A percentile compares a stretch with the other conserved stretches of the same genome.
phyloP scores from a whole-genome alignment of 2,329 filamentous ascomycete genomes.

The Pestalotiopsis sp. region DNA sequence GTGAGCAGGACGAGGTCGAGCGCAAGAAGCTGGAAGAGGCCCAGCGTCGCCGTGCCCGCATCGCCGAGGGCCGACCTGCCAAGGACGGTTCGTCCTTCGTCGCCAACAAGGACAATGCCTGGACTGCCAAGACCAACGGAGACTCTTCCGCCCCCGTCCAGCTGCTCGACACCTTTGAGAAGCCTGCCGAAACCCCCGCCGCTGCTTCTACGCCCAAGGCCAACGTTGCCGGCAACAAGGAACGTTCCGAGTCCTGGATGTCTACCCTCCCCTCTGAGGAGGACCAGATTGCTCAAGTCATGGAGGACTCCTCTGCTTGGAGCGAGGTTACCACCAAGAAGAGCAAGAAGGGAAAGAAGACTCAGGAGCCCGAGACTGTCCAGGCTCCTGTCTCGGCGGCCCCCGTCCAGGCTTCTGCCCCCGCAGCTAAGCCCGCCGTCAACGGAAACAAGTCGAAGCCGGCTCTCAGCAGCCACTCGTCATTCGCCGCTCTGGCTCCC shows the following conservation, averaged over 20 bases:
- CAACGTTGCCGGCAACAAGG: slow-evolving; percentile 34
- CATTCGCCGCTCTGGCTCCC: slow-evolving; percentile 35
- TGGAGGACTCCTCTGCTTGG: slow-evolving; percentile 57
- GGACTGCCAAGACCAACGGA: slow-evolving; percentile 43
- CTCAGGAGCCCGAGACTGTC: slow-evolving; percentile 41
- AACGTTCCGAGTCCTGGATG: slow-evolving; percentile 46
- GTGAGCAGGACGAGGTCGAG: slow-evolving; percentile 78
- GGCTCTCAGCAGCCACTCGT: slow-evolving; percentile 33
- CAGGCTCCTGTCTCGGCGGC: slow-evolving; percentile 34
- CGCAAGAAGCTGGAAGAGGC: slow-evolving; percentile 78
- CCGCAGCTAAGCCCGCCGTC: slow-evolving; percentile 21
- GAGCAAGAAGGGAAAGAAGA: slow-evolving; percentile 43
- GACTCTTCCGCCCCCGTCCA: slow-evolving; percentile 38
- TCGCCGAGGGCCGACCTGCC: slow-evolving; percentile 80
- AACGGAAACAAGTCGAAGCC: slow-evolving; percentile 36
- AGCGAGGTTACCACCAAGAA: slow-evolving; percentile 57
- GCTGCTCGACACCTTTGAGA: slow-evolving; percentile 61
- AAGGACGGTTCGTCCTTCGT: slow-evolving; percentile 74
- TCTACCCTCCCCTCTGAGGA: slow-evolving; percentile 61
- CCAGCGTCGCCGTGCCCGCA: slow-evolving; percentile 79
- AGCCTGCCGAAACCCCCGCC: slow-evolving; percentile 31
- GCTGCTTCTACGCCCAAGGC: slow-evolving; percentile 36
- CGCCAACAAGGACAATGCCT: slow-evolving; percentile 45
- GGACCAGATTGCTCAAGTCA: slow-evolving; percentile 59
- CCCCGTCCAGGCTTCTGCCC: slow-evolving; percentile 18